Base-by-base conservation (phyloP, 2,329 filamentous ascomycete genomes). In the Teratosphaeriaceae sp. region DNA sequence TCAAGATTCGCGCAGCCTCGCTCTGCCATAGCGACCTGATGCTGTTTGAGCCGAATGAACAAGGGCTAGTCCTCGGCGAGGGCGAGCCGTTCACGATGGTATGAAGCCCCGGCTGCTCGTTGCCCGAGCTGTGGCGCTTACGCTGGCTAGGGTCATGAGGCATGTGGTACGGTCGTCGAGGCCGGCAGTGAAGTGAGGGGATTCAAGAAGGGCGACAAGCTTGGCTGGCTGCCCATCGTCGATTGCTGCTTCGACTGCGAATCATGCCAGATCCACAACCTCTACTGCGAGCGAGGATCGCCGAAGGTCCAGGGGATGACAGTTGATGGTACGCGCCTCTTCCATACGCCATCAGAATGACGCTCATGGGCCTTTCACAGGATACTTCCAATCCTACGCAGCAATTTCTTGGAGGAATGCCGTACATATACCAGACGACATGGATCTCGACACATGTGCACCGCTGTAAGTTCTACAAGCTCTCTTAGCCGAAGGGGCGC, bases 11-110 rank as follows among this genome's bases (percentile, higher is more conserved):
- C 15, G 44, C 48, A 5, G 48, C 48, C 9, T 51, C 48, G 11
- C 22, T 51, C 27, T 51, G 48, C 43, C 48, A 51, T 35, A 51
- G 48, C 21, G 48, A 51, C 23, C 38, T 51, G 27, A 51, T 51
- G 48, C 42, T 51, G 16, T 51, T 51, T 39, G 46, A 51, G 38
- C 34, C 42, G 12, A 51, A 51, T 20, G 48, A 51, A 6, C 41
- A 44, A 31, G 44, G 40, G 2, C 42, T 51, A 13, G 30, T 30
- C 1, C 31, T 51, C 1, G 48, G 48, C 3, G 35, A 46, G 18
- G 46, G 22, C 8, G 38, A 38, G 2, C 48, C 43, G 12, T 48
- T 51, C 29, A 51, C 48, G 11, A 51, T 51, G 48, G 47, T 45
- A 41, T 2, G 26, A 22, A 5, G 13, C 4, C 12, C 18, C n/a